phyloP scores from a whole-genome alignment of 2,329 filamentous ascomycete genomes.

The Botrytis byssoidea region DNA sequence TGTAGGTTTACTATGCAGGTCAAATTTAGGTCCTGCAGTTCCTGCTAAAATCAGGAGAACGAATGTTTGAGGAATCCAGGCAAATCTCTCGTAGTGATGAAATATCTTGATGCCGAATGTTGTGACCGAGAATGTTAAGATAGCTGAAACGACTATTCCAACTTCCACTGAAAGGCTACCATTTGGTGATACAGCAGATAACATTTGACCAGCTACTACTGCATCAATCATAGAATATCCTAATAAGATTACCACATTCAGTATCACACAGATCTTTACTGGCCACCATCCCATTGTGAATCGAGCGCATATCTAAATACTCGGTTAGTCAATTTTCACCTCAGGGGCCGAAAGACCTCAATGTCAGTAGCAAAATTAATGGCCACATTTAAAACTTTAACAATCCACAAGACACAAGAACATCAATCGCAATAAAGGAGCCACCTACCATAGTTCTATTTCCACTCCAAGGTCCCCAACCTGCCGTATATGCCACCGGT shows the following conservation, averaged over 20 bases:
- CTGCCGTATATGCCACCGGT: slow-evolving; percentile 58
- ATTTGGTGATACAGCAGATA: slow-evolving; percentile 61
- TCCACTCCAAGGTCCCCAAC: slow-evolving; percentile 59
- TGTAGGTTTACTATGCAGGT: slow-evolving; percentile 51
- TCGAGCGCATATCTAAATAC: slow-evolving; percentile 46
- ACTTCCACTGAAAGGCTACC: slow-evolving; percentile 62
- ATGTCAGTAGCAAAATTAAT: neutral
- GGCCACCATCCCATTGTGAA: slow-evolving; percentile 67
- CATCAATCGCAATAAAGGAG: neutral
- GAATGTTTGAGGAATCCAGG: slow-evolving; percentile 62
- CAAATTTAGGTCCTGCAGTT: slow-evolving; percentile 58
- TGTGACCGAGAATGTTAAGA: slow-evolving; percentile 62
- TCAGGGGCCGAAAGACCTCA: neutral
- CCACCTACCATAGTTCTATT: slow-evolving; percentile 56
- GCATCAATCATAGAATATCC: slow-evolving; percentile 63
- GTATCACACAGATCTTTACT: slow-evolving; percentile 59
- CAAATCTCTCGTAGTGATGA: slow-evolving; percentile 67
- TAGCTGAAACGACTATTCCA: slow-evolving; percentile 63
- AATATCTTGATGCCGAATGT: slow-evolving; percentile 68
- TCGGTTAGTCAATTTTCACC: slow-evolving; percentile 12
- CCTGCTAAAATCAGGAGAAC: slow-evolving; percentile 62
- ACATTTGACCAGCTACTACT: slow-evolving; percentile 65
- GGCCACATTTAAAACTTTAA: neutral
- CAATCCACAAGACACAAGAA: neutral
- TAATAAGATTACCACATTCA: slow-evolving; percentile 62